phyloP scores from a whole-genome alignment of 257 asterid species.

The Solanum sejunctum region DNA sequence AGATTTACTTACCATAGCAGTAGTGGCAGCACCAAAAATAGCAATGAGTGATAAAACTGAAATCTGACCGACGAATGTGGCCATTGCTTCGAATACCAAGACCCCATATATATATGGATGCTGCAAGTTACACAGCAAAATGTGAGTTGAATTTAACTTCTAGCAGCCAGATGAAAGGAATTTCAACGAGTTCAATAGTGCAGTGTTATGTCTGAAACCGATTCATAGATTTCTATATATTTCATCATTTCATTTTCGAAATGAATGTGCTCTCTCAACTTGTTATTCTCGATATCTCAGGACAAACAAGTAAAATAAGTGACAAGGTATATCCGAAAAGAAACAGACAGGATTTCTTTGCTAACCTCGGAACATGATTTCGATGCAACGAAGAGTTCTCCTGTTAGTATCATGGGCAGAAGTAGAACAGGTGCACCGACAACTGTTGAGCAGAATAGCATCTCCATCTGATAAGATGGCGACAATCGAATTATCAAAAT shows the following conservation, averaged over 20 bases:
- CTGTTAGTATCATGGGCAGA: constrained; percentile 67
- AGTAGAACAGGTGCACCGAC: constrained; percentile 73
- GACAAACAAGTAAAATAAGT: neutral
- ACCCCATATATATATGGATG: constrained; percentile 78
- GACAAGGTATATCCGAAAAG: neutral
- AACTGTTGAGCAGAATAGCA: constrained; percentile 80
- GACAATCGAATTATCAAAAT: neutral
- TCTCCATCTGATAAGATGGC: constrained; percentile 42
- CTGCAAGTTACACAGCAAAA: constrained; percentile 22
- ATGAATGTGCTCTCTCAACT: neutral
- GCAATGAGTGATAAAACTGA: constrained; percentile 84
- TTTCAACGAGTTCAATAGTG: neutral
- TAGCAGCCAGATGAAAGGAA: neutral
- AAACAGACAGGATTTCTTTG: neutral
- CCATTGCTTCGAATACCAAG: constrained; percentile 78
- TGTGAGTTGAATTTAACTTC: neutral
- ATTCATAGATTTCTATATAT: neutral
- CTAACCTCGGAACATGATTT: constrained; percentile 59
- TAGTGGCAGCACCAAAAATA: constrained; percentile 79
- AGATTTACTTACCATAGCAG: constrained; percentile 71
- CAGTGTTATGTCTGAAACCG: neutral
- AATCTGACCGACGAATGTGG: constrained; percentile 77
- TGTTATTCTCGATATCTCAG: neutral
- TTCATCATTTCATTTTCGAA: neutral
- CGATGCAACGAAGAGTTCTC: constrained; percentile 72